phyloP scores from a whole-genome alignment of 2,329 filamentous ascomycete species.

The Aspergillus pseudonomiae region DNA sequence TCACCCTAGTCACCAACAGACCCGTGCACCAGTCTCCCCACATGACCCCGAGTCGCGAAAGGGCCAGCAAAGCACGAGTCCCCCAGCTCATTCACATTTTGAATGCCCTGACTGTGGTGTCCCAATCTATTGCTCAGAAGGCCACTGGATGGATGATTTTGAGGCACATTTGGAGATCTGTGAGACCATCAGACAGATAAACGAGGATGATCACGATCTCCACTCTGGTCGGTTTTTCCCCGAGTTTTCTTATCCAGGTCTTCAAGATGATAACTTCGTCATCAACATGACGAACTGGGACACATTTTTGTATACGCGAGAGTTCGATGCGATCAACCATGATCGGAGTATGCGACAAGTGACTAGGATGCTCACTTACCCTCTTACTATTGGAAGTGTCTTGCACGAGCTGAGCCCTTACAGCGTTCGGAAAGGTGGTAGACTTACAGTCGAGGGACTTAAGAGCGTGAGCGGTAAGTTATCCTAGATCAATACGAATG shows the following conservation, averaged over 20 bases:
- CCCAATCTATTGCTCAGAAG: constrained; percentile 89
- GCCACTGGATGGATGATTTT: constrained; percentile 95
- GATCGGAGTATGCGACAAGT: constrained; percentile 91
- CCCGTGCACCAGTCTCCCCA: constrained; percentile 67
- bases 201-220: constrained; percentile 96
- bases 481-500: not conserved
- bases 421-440: constrained; percentile 71
- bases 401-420: constrained; percentile 95
- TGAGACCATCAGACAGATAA: constrained; percentile 87
- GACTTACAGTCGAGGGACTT: constrained; percentile 83
- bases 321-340: constrained; percentile 88
- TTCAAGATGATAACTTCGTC: constrained; percentile 87
- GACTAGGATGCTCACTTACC: constrained; percentile 90
- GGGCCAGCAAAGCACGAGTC: constrained; percentile 44
- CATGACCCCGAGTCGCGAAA: constrained; percentile 66
- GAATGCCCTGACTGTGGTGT: constrained; percentile 97
- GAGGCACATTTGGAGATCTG: constrained; percentile 91
- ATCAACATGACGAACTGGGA: constrained; percentile 99
- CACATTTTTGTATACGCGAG: constrained; percentile 88
- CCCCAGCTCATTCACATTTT: constrained; percentile 83
- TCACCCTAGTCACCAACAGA: constrained; percentile 82
- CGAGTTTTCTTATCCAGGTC: constrained; percentile 88
- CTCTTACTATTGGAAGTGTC: constrained; percentile 85
- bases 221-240: constrained; percentile 87
- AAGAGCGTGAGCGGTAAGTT: constrained; percentile 87